Evolutionary conservation across 2,329 filamentous ascomycete species (phyloP), one percentile per base, ranked within the genome.

Genomic region (Fusarium sarcochroum): DNA sequence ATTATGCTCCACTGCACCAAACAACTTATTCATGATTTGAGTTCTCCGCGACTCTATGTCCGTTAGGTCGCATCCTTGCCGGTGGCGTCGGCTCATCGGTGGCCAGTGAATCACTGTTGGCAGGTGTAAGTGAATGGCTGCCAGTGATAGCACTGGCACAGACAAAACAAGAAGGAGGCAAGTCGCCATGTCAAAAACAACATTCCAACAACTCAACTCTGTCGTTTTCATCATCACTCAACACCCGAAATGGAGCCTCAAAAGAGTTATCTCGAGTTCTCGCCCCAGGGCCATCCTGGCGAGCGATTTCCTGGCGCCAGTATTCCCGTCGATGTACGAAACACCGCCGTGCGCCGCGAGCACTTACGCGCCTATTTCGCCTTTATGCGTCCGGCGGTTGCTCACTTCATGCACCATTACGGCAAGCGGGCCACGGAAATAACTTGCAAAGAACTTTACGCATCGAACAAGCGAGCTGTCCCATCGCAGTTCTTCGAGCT

Each of bases 371-470:
- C 25, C 0, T 63, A 49, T 13, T 21, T 63, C 9, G 7, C 11
- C 0, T 63, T 63, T 20, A 48, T 63, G 3, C 58, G 58, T 5
- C 59, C 58, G 0, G 58, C 63, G 13, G 18, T 48, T 8, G 15
- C 20, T 2, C 20, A 44, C 7, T 10, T 48, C 5, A 13, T 35
- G 25, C 20, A 5, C 0, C 25, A 44, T 2, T 63, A 63, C 11
- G 49, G 30, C 0, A 25, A 13, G 5, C 14, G 11, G 1, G 37
- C 58, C 7, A 37, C 18, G 5, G 6, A 27, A 15, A 38, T 5
- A 1, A 20, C 40, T 0, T 63, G 59, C 2, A 7, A 25, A 13
- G 5, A n/a, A 1, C 37, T 63, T 0, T 63, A 63, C 20, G 20
- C 25, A 0, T 11, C 23, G 2, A 17, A 18, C 6, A 10, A 11